A percentile compares a stretch with the other conserved stretches of the same genome.
Conservation (phyloP, 2,329 filamentous ascomycete genomes). For the Periconia sp. region DNA sequence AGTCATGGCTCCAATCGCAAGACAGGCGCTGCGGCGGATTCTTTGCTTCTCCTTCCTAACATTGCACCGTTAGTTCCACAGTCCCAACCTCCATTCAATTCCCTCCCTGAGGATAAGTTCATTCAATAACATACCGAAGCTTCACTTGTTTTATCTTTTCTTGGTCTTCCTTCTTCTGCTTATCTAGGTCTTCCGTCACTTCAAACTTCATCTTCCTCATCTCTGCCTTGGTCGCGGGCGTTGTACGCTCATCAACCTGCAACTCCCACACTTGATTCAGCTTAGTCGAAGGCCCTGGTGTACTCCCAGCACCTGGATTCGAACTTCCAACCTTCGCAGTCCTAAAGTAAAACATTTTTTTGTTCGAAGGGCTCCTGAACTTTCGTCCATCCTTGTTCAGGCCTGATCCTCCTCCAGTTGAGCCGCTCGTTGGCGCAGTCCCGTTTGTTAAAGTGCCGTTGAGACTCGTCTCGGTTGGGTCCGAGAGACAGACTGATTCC, state of each 20-base stretch:
- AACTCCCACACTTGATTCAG: not conserved
- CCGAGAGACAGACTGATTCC: not conserved
- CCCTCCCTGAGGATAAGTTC: not conserved
- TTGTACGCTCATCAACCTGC: not conserved
- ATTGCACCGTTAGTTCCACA: not conserved
- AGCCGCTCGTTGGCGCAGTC: too few relatives aligned
- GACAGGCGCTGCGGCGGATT: constrained; percentile 3
- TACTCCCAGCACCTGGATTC: not conserved
- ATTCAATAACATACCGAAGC: not conserved
- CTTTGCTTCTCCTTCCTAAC: not conserved
- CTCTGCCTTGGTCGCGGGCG: not conserved
- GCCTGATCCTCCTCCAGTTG: not conserved
- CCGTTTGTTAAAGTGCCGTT: not conserved
- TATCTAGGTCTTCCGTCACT: not conserved
- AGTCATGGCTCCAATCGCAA: constrained; percentile 5
- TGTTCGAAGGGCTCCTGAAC: not conserved
- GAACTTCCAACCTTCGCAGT: not conserved
- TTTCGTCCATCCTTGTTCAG: not conserved
- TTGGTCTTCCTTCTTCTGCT: not conserved
- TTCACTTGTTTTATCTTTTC: not conserved
- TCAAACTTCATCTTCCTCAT: not conserved
- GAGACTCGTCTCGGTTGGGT: not conserved
- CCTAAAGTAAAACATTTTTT: not conserved
- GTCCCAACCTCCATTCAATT: not conserved
- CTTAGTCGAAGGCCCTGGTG: not conserved